These are phyloP conservation scores for Umbelopsis sp. DNA, from an alignment of 371 early-diverging fungal species.

Conservation along the genomic window DNA sequence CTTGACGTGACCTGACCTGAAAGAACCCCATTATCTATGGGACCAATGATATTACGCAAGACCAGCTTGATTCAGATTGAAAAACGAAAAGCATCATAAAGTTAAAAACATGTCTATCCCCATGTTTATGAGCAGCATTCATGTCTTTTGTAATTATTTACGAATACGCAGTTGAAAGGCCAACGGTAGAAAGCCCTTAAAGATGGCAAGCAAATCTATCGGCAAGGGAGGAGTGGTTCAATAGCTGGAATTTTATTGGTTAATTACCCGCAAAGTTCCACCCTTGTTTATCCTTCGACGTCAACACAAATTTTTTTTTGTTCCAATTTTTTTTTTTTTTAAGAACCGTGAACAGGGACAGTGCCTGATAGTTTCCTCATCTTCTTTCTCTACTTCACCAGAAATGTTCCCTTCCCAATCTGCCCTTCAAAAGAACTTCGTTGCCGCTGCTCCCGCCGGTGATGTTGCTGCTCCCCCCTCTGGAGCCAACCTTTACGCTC, in stretches of 20 bases:
- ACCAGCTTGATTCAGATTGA: too few species aligned
- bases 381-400: constrained; percentile 19
- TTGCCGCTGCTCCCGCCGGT: constrained; percentile 51
- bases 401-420: constrained; percentile 49
- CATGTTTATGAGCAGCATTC: neutral
- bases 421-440: constrained; percentile 47
- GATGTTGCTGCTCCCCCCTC: constrained; percentile 57
- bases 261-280: neutral
- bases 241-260: neutral
- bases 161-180: too few species aligned
- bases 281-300: constrained; percentile 16
- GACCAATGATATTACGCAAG: too few species aligned
- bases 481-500: constrained; percentile 68
- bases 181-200: too few species aligned
- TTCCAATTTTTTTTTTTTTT: neutral
- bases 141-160: neutral
- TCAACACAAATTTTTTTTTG: constrained; percentile 9
- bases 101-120: neutral
- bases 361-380: constrained; percentile 5
- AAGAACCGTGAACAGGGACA: neutral
- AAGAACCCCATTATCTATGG: too few species aligned
- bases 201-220: too few species aligned
- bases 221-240: neutral
- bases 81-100: too few species aligned
- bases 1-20: too few species aligned